Evolutionary conservation across 1,284 basidiomycete species (phyloP), one percentile per base, ranked within the genome.

Genomic region (Sporisorium scitamineum): DNA sequence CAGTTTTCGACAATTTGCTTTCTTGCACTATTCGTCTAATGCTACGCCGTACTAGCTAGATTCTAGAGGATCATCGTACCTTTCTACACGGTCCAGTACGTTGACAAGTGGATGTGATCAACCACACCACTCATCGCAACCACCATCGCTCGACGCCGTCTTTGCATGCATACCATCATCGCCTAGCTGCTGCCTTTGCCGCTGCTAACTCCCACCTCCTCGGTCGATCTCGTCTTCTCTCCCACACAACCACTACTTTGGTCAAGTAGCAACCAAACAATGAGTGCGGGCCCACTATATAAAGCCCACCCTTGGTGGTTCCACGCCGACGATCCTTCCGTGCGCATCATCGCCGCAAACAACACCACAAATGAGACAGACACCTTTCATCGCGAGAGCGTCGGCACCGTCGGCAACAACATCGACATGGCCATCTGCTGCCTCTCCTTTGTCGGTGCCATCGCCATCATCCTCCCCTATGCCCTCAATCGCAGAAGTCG

Each of bases 401-500:
- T 76, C 22, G 73, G 73, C 53, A 55, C 51, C 47, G 61, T 59
- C 20, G 78, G 67, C 50, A 78, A 78, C 70, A 81, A 66, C 41
- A 70, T 81, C 31, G 80, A 82, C 50, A 71, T 82, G 52, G 64
- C 51, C 63, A 81, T 82, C 58, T 81, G 80, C 61, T 59, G 74
- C 34, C 34, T 71, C 26, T 82, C 80, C 27, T 56, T 81, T 20
- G 13, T 76, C 45, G 80, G 80, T 26, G 18, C 60, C 50, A 37
- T 82, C 34, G 60, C 64, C 69, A 82, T 82, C 75, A 82, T 82
- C 51, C 22, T 80, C 13, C 80, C 80, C 41, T 82, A 80, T 66
- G 11, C 71, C 22, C 9, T 78, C 41, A 76, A 73, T 50, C 57
- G 70, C 16, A 57, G 51, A 9, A 67, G 62, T 44, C 70, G 80